These are phyloP conservation scores for Emydomyces testavorans DNA, from an alignment of 2,329 filamentous ascomycete species.

Conservation along the genomic window DNA sequence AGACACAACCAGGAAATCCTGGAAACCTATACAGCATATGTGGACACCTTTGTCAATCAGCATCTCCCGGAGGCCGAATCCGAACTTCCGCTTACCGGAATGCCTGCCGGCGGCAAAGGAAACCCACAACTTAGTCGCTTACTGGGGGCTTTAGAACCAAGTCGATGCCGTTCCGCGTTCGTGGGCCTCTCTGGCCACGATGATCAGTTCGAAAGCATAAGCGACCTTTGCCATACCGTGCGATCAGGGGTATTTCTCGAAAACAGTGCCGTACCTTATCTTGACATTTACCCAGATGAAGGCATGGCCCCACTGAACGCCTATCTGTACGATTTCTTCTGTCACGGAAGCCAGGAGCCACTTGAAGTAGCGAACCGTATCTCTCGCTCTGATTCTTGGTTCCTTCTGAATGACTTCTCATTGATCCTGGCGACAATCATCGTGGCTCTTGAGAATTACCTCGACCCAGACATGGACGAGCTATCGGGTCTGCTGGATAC, in stretches of 20 bases:
- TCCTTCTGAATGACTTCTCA: slow-evolving; percentile 55
- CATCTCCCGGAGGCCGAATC: slow-evolving; percentile 47
- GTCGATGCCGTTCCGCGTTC: slow-evolving; percentile 47
- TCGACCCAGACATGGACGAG: slow-evolving; percentile 20
- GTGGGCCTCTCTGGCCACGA: slow-evolving; percentile 57
- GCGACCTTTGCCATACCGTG: slow-evolving; percentile 55
- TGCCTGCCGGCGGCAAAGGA: slow-evolving; percentile 38
- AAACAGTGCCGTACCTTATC: slow-evolving; percentile 58
- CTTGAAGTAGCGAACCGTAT: slow-evolving; percentile 56
- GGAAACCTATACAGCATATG: slow-evolving; percentile 56
- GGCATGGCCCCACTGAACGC: slow-evolving; percentile 33
- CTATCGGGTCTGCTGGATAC: no score
- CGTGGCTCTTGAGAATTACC: slow-evolving; percentile 25
- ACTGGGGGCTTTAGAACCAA: background rate
- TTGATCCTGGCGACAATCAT: slow-evolving; percentile 35
- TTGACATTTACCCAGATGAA: slow-evolving; percentile 50
- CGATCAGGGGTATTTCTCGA: slow-evolving; percentile 64
- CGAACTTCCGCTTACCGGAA: slow-evolving; percentile 47
- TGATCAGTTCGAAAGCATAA: slow-evolving; percentile 53
- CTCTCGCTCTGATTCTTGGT: slow-evolving; percentile 58
- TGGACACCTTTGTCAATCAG: slow-evolving; percentile 56
- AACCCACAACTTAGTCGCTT: slow-evolving; percentile 17
- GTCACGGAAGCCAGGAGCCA: slow-evolving; percentile 53
- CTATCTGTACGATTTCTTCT: slow-evolving; percentile 61
- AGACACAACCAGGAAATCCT: slow-evolving; percentile 56